Evolutionary conservation across 441 rosid species (phyloP), one percentile per base, ranked within the genome.

Genomic region (Omphalea diandra): DNA sequence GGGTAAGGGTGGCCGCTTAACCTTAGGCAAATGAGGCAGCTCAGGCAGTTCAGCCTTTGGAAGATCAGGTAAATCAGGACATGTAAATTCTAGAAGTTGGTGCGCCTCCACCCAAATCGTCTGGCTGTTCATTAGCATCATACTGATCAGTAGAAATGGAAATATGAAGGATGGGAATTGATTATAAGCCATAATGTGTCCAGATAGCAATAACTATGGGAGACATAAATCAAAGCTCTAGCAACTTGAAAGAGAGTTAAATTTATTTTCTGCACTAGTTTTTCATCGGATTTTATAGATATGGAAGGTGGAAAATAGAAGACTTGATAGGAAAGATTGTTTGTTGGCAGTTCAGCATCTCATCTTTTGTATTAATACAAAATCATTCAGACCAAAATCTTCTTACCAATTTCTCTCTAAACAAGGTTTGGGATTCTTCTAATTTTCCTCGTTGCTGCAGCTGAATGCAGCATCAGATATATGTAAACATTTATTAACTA

Each of bases 311-410:
- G 72, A 75, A 65, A 56, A 65, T 22, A 0, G 20, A 27, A 33
- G n/a, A 9, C 70, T 68, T 59, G 75, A 62, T 65, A 50, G 26
- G 61, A 75, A 72, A 57, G 7, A 33, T 27, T 62, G 22, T 17
- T 56, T 32, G 18, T 61, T 40, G 66, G 69, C 68, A 72, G 84
- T 54, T 78, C 76, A 78, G 76, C 74, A 60, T 40, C 77, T 70
- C 26, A 33, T 3, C n/a, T 1, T 1, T 11, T n/a, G 40, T n/a
- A 6, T 2, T 58, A 5, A 35, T n/a, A 27, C 32, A 53, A 24
- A 27, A 53, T 53, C 58, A 11, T 26, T 26, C 18, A 54, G 26
- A 54, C 7, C n/a, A 17, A 29, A 17, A n/a, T 47, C 24, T 47
- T 47, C 53, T 47, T 4, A 8, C 24, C 52, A 46, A 46, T 10